These are phyloP conservation scores for Groenewaldozyma auringiensis DNA, from an alignment of 1,139 yeast species.

Conservation along the genomic window DNA sequence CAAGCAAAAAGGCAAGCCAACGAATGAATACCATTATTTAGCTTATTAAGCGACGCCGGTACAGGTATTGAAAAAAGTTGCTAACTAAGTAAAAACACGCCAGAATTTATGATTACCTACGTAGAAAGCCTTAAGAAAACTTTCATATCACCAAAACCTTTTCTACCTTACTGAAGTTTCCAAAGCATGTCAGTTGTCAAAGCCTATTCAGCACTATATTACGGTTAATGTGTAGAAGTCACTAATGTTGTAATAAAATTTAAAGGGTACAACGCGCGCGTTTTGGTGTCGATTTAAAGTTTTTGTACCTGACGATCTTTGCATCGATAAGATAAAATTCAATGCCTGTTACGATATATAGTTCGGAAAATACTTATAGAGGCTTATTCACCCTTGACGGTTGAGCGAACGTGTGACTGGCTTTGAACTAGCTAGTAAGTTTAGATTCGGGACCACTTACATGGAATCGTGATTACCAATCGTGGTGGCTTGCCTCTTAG, in stretches of 20 bases:
- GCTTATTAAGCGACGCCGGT: no score
- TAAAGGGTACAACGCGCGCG: neutral
- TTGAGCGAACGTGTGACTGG: neutral
- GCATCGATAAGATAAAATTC: neutral
- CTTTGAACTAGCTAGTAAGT: neutral
- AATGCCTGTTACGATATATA: no score
- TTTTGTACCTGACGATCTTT: neutral
- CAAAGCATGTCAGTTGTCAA: neutral
- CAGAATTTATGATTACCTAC: neutral
- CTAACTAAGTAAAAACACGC: no score
- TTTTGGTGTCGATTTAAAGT: neutral
- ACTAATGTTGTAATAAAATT: no score
- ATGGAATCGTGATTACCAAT: no score
- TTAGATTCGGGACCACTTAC: neutral
- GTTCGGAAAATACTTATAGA: no score
- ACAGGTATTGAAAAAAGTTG: no score
- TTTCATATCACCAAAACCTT: neutral
- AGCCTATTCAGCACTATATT: no score
- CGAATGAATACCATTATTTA: no score
- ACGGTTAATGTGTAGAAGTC: no score
- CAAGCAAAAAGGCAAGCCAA: no score
- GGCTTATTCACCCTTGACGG: neutral
- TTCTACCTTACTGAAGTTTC: neutral
- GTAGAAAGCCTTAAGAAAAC: neutral
- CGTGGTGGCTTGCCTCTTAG: neutral